Base-by-base conservation (phyloP, 2,329 filamentous ascomycete species). In the Arthrobotrys entomopaga region DNA sequence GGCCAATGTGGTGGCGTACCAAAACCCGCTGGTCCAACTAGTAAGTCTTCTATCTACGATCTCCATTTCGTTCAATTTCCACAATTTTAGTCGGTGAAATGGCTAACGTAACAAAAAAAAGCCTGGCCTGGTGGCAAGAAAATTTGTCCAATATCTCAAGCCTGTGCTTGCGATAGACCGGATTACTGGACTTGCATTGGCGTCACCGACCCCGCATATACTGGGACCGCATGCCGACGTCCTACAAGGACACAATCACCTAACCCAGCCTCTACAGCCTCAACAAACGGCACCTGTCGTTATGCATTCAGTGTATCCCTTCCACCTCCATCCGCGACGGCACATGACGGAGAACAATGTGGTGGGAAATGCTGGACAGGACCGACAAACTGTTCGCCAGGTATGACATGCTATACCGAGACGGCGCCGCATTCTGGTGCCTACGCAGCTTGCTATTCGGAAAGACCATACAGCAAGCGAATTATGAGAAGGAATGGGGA, bases 311-410 rank as follows among this genome's bases (percentile, higher is more conserved):
- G 38, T 1, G 26, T 22, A 19, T 38, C 34, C 22, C 22, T 69
- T 11, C 65, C 65, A 11, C 52, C 71, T 0, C 65, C 71, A 43
- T 42, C 64, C 5, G 71, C 52, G n/a, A 75, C 71, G 7, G 71
- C 71, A 20, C 57, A 52, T 22, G 53, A 65, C n/a, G 61, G 65
- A 16, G 53, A 29, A 11, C 71, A 75, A 22, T 75, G 71, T 19
- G 71, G 71, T 52, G 71, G 71, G n/a, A 65, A 16, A 49, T 70
- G 71, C 48, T 75, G 71, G 71, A 19, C 52, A 3, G 71, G 71
- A 11, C 71, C 71, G 8, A 75, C 65, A 49, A 75, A 75, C 40
- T 75, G 71, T 22, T 60, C 71, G 1, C 2, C 19, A 10, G 48
- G 64, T 15, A 65, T 65, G 29, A 70, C 56, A 22, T 75, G 71